Conservation (phyloP, 176 grass and related monocot species). For the Bothriochloa decipiens region DNA sequence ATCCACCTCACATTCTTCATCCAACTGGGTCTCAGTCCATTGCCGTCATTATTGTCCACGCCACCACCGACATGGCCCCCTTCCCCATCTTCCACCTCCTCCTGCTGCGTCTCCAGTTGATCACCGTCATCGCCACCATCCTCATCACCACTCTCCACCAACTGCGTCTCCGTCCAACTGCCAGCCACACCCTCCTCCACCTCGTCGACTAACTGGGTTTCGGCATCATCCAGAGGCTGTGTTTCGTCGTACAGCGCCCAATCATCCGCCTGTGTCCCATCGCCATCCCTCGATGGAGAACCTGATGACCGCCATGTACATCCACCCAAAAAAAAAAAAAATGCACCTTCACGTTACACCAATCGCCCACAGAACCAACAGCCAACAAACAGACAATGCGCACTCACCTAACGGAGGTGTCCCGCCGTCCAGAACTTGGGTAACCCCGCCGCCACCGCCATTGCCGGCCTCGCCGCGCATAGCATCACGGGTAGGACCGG, state of each 20-base stretch:
- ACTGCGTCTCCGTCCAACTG: constrained; percentile 35
- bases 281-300: constrained; percentile 31
- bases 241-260: constrained; percentile 23
- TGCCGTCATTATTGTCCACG: neutral
- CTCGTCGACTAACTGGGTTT: constrained; percentile 39
- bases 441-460: constrained; percentile 18
- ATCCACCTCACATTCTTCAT: constrained; percentile 28
- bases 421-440: constrained; percentile 33
- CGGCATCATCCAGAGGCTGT: constrained; percentile 12
- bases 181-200: constrained; percentile 22
- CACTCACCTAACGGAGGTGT: constrained; percentile 45
- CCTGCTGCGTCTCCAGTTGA: constrained; percentile 3
- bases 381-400: neutral
- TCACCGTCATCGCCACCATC: neutral
- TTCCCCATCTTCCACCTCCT: neutral
- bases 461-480: constrained; percentile 25
- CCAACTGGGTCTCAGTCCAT: constrained; percentile 30
- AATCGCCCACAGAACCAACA: neutral
- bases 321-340: neutral
- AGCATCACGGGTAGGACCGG: neutral
- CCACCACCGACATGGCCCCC: neutral
- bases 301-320: constrained; percentile 31
- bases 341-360: neutral
- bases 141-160: constrained; percentile 41
- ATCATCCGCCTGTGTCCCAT: neutral